Base-by-base conservation (phyloP, 805 yeast species). In the Myxozyma melibiosi region DNA sequence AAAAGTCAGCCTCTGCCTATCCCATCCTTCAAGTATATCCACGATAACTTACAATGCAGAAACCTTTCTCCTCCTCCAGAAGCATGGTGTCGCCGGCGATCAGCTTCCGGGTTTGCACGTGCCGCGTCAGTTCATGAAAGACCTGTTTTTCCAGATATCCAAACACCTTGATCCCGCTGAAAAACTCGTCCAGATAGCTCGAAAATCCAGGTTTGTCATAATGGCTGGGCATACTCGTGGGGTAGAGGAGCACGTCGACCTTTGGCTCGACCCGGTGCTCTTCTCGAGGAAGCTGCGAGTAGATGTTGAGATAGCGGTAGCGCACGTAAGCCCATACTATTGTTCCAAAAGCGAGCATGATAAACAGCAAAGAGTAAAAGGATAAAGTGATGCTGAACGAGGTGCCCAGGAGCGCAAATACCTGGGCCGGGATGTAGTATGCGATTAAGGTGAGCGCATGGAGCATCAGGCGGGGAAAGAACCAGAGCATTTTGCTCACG, bases 91-190 rank as follows among this genome's bases (percentile, higher is more conserved):
- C 98, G 35, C 89, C 92, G 4, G 81, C 79, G 27, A 84, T 84
- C 37, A 92, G 70, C 58, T 88, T 86, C 68, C 89, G 90, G 0
- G 98, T 92, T 52, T 88, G 88, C 89, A 92, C 90, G 59, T 86
- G 86, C 68, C 88, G 85, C 2, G 98, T 91, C 65, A 92, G 78
- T 67, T 91, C 98, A 68, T 91, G 95, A 71, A 92, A 91, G 1
- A 92, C 97, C 1, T 88, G 86, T 59, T 85, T 80, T 64, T 92
- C 98, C 47, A 92, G 76, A 70, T 92, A 92, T 1, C 98, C 98
- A 74, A 92, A 94, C 5, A 94, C 86, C 71, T 90, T 90, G 62
- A 94, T 88, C 2, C 97, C 98, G 49, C 88, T 81, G 44, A 92
- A 73, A 66, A 92, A 92, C 69, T 91, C 96, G 70, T 92, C 97